These are phyloP conservation scores for Cicer arietinum DNA, from an alignment of 306 rosid genomes.

Conservation along the genomic window DNA sequence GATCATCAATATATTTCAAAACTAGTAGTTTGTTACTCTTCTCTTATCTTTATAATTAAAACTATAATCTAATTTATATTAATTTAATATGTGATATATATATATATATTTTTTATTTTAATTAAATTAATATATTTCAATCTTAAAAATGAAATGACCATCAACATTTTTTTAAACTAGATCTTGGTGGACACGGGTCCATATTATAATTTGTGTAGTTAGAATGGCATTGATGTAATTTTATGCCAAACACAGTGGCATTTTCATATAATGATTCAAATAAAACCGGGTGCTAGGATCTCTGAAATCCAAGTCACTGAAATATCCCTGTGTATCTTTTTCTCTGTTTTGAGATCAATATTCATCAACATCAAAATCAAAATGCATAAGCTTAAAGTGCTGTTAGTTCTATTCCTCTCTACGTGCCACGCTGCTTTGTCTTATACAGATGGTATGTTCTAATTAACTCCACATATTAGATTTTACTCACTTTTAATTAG, in stretches of 20 bases:
- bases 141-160: no score
- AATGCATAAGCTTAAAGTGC: conserved; percentile 55
- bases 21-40: no score
- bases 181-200: no score
- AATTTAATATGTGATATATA: no score
- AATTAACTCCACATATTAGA: conserved; percentile 1
- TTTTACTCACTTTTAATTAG: neutral
- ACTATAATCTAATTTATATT: no score
- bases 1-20: no score
- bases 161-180: no score
- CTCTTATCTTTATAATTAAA: no score
- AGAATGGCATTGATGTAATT: conserved; percentile 60
- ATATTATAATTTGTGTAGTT: neutral
- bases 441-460: conserved; percentile 53
- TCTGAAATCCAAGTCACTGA: conserved; percentile 30
- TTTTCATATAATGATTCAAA: conserved; percentile 42
- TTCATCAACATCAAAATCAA: conserved; percentile 45
- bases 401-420: conserved; percentile 52
- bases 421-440: conserved; percentile 50
- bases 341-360: neutral
- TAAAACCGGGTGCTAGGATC: conserved; percentile 49
- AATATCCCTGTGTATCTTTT: neutral
- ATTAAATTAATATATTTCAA: no score
- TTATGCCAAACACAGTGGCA: conserved; percentile 36
- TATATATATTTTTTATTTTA: no score